These are phyloP conservation scores for Botrytis byssoidea DNA, from an alignment of 2,329 filamentous ascomycete genomes.

Conservation along the genomic window DNA sequence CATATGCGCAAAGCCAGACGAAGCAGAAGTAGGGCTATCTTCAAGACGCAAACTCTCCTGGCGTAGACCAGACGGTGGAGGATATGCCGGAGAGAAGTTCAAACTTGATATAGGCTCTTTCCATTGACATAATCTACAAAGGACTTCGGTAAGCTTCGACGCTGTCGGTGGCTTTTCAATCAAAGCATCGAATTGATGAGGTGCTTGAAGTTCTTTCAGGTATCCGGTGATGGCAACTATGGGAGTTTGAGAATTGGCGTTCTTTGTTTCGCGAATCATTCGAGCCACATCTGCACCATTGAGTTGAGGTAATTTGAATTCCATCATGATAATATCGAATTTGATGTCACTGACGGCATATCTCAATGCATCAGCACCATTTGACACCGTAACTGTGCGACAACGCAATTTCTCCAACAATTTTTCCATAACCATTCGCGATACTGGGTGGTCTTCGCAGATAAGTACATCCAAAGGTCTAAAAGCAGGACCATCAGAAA, in stretches of 20 bases:
- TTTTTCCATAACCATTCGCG: conserved; percentile 98
- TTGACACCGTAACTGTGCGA: conserved; percentile 86
- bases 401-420: conserved; percentile 92
- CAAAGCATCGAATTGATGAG: conserved; percentile 91
- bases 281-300: conserved; percentile 93
- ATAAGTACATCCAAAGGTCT: conserved; percentile 91
- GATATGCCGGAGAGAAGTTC: conserved; percentile 51
- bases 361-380: conserved; percentile 86
- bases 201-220: conserved; percentile 92
- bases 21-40: conserved; percentile 70
- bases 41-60: conserved; percentile 64
- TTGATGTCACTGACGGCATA: conserved; percentile 97
- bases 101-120: conserved; percentile 64
- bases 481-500: conserved; percentile 81
- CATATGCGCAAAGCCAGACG: conserved; percentile 71
- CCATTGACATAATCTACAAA: conserved; percentile 90
- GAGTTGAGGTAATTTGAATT: conserved; percentile 92
- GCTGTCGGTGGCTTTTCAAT: conserved; percentile 96
- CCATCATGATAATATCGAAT: conserved; percentile 98
- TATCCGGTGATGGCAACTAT: conserved; percentile 97
- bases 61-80: conserved; percentile 62
- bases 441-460: conserved; percentile 96
- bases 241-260: conserved; percentile 88
- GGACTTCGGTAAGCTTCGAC: conserved; percentile 83
- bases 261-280: conserved; percentile 97